Base-by-base conservation (phyloP, 257 asterid genomes). In the Solanum tarapatanum region DNA sequence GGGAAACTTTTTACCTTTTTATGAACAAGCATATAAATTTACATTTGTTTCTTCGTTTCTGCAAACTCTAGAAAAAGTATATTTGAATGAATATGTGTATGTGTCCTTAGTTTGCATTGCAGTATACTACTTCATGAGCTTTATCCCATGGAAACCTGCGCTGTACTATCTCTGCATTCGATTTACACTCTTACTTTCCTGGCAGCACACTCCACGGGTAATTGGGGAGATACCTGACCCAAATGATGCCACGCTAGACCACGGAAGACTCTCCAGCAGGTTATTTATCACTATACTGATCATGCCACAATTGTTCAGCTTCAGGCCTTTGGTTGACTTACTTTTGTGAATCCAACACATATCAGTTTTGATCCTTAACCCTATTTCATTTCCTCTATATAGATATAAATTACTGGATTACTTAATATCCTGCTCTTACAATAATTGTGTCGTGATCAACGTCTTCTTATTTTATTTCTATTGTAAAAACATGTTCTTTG, bases 161-260 rank as follows among this genome's bases (percentile, higher is more conserved):
- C n/a, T 55, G 64, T 55, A 55, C 24, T 19, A 36, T 70, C 39
- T 74, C 43, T 39, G 86, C 84, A 26, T 8, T 43, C 84, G 28
- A 43, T 92, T 93, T 69, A 91, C 88, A 37, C 36, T 83, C 60
- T 93, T 36, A 85, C 90, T 84, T 39, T 87, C 70, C 90, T 91
- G 90, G 90, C 99, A 97, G 98, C 99, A 97, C 93, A 94, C 96
- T 30, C 99, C 98, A 82, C 94, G 98, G 86, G 94, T 97, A 80
- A 94, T 93, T 89, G 90, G 88, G 82, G 91, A 84, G 89, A 94
- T 97, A 93, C 98, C 98, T 26, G 98, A 97, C 89, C 89, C 96
- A 85, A 92, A 93, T 90, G 95, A 95, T 92, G 99, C 98, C 7
- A 93, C 94, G 84, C 87, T 97, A 82, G 98, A 95, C 91, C 99